A percentile compares a stretch with the other conserved stretches of the same genome.
These are phyloP conservation scores for Pogostemon cablin DNA, from an alignment of 257 asterid species.

Conservation along the genomic window DNA sequence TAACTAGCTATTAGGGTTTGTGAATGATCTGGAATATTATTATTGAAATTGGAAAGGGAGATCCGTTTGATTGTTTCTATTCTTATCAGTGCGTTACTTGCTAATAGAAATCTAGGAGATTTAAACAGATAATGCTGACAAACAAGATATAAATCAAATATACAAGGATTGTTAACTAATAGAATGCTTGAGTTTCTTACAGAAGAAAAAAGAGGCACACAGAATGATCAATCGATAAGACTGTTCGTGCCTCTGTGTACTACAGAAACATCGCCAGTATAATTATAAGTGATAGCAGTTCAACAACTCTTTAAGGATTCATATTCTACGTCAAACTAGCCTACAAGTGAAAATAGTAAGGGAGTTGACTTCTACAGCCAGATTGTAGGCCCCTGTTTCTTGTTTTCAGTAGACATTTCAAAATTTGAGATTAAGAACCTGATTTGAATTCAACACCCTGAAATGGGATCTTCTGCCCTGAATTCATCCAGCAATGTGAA, in stretches of 20 bases:
- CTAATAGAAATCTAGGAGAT: background rate
- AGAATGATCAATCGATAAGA: background rate
- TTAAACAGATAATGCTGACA: background rate
- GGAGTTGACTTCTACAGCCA: too few species aligned
- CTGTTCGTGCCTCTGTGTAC: background rate
- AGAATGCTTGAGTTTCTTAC: background rate
- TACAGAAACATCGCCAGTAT: background rate
- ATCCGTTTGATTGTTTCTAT: too few species aligned
- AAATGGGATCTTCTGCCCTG: too few species aligned
- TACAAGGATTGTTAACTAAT: background rate
- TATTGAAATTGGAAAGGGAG: too few species aligned
- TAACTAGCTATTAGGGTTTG: too few species aligned
- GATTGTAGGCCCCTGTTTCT: too few species aligned
- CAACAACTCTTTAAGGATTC: background rate
- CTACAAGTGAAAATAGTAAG: too few species aligned
- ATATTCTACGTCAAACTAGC: background rate
- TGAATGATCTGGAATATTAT: too few species aligned
- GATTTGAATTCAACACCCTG: too few species aligned
- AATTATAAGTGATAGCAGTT: background rate
- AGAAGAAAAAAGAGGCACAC: background rate
- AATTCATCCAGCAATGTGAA: too few species aligned
- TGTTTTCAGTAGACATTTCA: too few species aligned
- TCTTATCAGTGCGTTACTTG: background rate
- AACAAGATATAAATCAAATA: constrained; percentile 19
- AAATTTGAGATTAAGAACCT: too few species aligned